phyloP scores from a whole-genome alignment of 495 filamentous ascomycete genomes.

The Penicillium subrubescens region DNA sequence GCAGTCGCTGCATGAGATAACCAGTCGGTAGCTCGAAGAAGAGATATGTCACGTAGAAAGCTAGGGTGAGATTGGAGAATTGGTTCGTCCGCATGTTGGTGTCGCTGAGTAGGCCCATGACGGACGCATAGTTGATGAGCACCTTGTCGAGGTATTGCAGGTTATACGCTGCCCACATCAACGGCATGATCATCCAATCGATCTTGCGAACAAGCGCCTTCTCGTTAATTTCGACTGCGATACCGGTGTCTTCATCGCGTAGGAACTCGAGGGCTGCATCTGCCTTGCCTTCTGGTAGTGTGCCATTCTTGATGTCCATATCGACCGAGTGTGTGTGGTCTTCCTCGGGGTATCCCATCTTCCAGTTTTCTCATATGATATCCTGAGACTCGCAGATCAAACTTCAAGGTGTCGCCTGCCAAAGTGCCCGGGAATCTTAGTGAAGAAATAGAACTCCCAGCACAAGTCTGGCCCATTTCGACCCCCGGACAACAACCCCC shows the following conservation, averaged over 20 bases:
- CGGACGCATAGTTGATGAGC: constrained; percentile 59
- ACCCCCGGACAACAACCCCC: background rate
- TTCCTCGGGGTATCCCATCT: constrained; percentile 17
- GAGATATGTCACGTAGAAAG: constrained; percentile 57
- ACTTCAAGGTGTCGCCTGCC: background rate
- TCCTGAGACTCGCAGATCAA: background rate
- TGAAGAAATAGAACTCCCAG: background rate
- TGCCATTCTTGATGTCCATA: constrained; percentile 18
- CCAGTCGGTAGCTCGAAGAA: constrained; percentile 39
- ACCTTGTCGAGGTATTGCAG: constrained; percentile 71
- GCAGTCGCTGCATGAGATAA: constrained; percentile 47
- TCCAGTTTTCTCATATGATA: background rate
- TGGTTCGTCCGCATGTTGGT: constrained; percentile 55
- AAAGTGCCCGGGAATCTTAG: background rate
- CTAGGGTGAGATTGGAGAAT: constrained; percentile 54
- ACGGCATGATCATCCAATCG: constrained; percentile 44
- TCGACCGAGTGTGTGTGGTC: constrained; percentile 12
- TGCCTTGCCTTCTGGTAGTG: constrained; percentile 21
- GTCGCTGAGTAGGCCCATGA: constrained; percentile 57
- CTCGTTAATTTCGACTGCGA: constrained; percentile 32
- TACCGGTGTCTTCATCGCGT: constrained; percentile 15
- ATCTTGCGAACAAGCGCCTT: constrained; percentile 41
- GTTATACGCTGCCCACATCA: constrained; percentile 55
- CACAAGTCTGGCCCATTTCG: constrained; percentile 5
- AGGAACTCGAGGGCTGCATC: constrained; percentile 35